Percentiles rank a stretch among this genome's conserved stretches.
These are phyloP conservation scores for Arthrinium puccinioides DNA, from an alignment of 2,329 filamentous ascomycete species.

Conservation along the genomic window DNA sequence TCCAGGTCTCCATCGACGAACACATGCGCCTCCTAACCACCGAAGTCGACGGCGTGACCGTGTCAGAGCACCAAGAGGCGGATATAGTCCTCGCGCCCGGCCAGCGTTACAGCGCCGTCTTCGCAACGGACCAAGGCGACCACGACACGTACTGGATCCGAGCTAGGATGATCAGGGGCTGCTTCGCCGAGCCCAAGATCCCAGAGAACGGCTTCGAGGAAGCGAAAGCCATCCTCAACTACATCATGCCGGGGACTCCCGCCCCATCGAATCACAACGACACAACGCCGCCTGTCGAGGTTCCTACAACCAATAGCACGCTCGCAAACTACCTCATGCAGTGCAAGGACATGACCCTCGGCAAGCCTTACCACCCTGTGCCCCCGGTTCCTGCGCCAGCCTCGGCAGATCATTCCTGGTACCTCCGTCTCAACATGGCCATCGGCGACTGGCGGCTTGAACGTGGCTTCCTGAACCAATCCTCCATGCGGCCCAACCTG, in stretches of 20 bases:
- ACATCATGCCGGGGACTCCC: conserved; percentile 17
- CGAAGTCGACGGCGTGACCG: conserved; percentile 63
- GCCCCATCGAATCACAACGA: conserved; percentile 22
- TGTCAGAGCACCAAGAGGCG: conserved; percentile 50
- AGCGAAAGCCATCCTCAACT: conserved; percentile 41
- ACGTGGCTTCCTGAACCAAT: conserved; percentile 51
- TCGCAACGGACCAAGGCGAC: conserved; percentile 51
- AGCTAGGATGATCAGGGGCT: conserved; percentile 52
- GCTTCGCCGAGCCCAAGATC: conserved; percentile 45
- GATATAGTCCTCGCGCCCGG: conserved; percentile 61
- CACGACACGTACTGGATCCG: conserved; percentile 55
- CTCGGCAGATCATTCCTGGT: conserved; percentile 43
- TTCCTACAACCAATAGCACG: conserved; percentile 28
- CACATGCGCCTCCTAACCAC: conserved; percentile 48
- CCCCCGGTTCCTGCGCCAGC: conserved; percentile 32
- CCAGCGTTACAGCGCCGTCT: conserved; percentile 61
- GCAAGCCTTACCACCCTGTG: conserved; percentile 33
- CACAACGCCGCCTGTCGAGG: conserved; percentile 14
- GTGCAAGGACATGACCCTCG: conserved; percentile 44
- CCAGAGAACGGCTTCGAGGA: conserved; percentile 34
- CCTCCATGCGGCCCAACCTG: conserved; percentile 43
- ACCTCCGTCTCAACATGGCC: conserved; percentile 50
- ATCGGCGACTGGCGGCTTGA: conserved; percentile 51
- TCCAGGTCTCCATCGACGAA: conserved; percentile 64
- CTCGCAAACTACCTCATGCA: conserved; percentile 27